Conservation (phyloP, 352 stramenopile genomes). For the Pythium phragmitis region DNA sequence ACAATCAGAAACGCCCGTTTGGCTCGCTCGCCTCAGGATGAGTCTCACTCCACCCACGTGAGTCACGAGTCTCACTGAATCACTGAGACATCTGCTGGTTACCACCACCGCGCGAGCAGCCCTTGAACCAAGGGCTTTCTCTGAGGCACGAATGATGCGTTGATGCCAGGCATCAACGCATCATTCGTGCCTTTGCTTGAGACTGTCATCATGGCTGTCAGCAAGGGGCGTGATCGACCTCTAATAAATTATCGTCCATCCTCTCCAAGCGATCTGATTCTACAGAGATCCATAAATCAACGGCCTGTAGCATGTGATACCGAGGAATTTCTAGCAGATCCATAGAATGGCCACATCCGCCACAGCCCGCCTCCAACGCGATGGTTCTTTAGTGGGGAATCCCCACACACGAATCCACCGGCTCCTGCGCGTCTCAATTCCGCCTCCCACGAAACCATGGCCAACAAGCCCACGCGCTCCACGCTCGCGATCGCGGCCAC, state of each 20-base stretch:
- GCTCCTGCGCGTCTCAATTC: background rate
- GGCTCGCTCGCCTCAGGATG: too few species aligned
- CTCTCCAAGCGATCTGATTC: background rate
- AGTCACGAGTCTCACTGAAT: background rate
- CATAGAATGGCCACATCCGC: slow-evolving; percentile 1
- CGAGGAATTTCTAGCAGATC: background rate
- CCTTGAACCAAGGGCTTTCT: background rate
- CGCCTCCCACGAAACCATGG: background rate
- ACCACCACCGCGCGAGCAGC: background rate
- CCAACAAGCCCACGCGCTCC: background rate
- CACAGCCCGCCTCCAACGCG: background rate
- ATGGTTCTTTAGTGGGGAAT: background rate
- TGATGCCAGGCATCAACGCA: background rate
- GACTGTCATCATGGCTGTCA: background rate
- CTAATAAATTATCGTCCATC: background rate
- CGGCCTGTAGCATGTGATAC: background rate
- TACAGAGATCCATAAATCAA: background rate
- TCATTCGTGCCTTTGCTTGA: too few species aligned
- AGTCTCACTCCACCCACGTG: too few species aligned
- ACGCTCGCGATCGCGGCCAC: slow-evolving; percentile 2
- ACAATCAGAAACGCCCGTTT: too few species aligned
- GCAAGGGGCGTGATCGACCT: background rate
- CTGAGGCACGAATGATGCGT: background rate
- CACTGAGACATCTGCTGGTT: background rate
- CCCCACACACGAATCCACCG: background rate